These are phyloP conservation scores for Penicillium tannophilum DNA, from an alignment of 495 filamentous ascomycete genomes.

Conservation along the genomic window DNA sequence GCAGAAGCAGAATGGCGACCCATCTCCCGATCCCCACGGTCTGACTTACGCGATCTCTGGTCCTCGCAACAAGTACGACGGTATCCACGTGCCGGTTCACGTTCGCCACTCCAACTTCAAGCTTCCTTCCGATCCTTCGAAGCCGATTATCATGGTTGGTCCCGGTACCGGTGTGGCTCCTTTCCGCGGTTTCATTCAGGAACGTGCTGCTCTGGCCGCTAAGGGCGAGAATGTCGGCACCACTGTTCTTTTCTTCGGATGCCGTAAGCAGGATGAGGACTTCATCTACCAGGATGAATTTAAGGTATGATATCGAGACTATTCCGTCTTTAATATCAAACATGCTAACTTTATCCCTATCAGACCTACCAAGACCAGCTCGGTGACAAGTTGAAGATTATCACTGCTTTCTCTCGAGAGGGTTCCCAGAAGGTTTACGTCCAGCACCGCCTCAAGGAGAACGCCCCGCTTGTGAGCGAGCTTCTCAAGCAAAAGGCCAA, in stretches of 20 bases:
- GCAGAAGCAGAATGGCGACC: conserved; percentile 93
- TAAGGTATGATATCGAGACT: conserved; percentile 65
- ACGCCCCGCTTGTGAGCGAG: conserved; percentile 81
- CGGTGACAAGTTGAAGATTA: conserved; percentile 81
- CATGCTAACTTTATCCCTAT: not conserved
- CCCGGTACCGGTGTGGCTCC: conserved; percentile 97
- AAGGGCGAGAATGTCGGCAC: conserved; percentile 84
- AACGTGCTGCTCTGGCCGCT: conserved; percentile 78
- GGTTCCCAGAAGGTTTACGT: conserved; percentile 86
- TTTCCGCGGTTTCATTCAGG: conserved; percentile 93
- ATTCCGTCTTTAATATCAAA: not conserved
- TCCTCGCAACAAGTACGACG: conserved; percentile 95
- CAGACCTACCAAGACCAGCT: conserved; percentile 81
- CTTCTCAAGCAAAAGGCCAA: conserved; percentile 87
- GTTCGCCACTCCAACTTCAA: conserved; percentile 99
- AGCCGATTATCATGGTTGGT: conserved; percentile 93
- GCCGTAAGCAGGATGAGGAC: conserved; percentile 80
- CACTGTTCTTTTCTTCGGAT: conserved; percentile 93
- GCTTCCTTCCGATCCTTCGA: conserved; percentile 90
- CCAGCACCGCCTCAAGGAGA: conserved; percentile 86
- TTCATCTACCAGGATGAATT: conserved; percentile 92
- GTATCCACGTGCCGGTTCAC: conserved; percentile 93
- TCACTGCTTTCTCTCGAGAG: conserved; percentile 94
- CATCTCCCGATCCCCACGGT: conserved; percentile 81
- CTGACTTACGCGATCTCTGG: conserved; percentile 87